Conservation (phyloP, 768 basidiomycete genomes). For the Lentinula boryana region DNA sequence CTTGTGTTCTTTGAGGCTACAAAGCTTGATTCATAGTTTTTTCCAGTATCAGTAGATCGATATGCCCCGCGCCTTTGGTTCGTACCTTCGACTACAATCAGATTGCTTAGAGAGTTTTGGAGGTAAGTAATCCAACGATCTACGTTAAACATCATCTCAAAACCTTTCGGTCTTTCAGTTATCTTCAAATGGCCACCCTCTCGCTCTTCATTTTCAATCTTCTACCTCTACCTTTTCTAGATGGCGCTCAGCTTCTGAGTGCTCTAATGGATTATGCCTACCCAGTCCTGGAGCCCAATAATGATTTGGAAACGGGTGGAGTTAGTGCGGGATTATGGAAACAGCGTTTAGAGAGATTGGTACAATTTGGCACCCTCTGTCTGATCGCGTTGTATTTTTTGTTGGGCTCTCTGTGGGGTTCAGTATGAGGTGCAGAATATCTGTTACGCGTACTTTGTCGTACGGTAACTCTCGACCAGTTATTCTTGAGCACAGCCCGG, state of each 20-base stretch:
- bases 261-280: slow-evolving; percentile 12
- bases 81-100: slow-evolving; percentile 37
- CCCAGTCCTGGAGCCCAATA: not conserved
- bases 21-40: slow-evolving; percentile 2
- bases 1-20: slow-evolving; percentile 1
- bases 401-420: not conserved
- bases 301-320: not conserved
- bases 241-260: slow-evolving; percentile 58
- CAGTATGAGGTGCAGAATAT: not conserved
- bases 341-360: not conserved
- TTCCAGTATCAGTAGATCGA: slow-evolving; percentile 45
- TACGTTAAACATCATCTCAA: not conserved
- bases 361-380: not conserved
- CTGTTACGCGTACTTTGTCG: too few species aligned
- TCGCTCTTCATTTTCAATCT: slow-evolving; percentile 83
- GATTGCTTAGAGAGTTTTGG: slow-evolving; percentile 35
- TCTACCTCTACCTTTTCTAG: slow-evolving; percentile 65
- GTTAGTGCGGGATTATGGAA: not conserved
- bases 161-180: slow-evolving; percentile 30
- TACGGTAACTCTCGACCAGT: too few species aligned
- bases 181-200: slow-evolving; percentile 58
- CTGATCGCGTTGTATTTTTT: not conserved
- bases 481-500: too few species aligned
- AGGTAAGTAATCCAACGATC: slow-evolving; percentile 38
- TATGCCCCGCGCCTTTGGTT: slow-evolving; percentile 37